These are phyloP conservation scores for Nectriaceae sp. DNA, from an alignment of 2,329 filamentous ascomycete species.

Conservation along the genomic window DNA sequence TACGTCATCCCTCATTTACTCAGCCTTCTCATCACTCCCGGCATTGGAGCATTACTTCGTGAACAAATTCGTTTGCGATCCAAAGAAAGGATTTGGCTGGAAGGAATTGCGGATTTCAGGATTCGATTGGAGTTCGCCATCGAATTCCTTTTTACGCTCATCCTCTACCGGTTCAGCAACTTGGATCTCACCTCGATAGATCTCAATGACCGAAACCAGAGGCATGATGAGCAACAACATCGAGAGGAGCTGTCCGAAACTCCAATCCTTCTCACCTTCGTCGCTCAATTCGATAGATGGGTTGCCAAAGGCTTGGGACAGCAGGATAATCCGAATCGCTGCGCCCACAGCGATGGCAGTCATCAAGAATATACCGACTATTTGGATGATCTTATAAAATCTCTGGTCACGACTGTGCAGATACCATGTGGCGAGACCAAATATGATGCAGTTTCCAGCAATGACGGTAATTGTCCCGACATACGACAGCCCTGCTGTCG, in stretches of 20 bases:
- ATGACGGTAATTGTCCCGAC: slow-evolving; percentile 64
- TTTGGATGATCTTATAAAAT: slow-evolving; percentile 57
- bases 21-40: too few relatives aligned
- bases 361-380: slow-evolving; percentile 56
- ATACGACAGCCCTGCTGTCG: slow-evolving; percentile 50
- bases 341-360: slow-evolving; percentile 59
- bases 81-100: slow-evolving; percentile 49
- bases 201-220: slow-evolving; percentile 60
- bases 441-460: slow-evolving; percentile 58
- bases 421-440: slow-evolving; percentile 64
- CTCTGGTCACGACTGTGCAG: slow-evolving; percentile 56
- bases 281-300: slow-evolving; percentile 28
- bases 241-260: slow-evolving; percentile 62
- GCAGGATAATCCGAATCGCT: slow-evolving; percentile 55
- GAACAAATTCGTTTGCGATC: slow-evolving; percentile 39
- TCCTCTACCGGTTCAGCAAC: slow-evolving; percentile 46
- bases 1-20: too few relatives aligned
- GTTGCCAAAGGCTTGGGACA: slow-evolving; percentile 59
- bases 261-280: slow-evolving; percentile 24
- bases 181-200: slow-evolving; percentile 52
- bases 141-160: slow-evolving; percentile 38
- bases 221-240: slow-evolving; percentile 62
- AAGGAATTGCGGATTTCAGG: slow-evolving; percentile 31
- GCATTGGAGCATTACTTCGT: slow-evolving; percentile 31
- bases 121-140: slow-evolving; percentile 42